phyloP scores from a whole-genome alignment of 2,329 filamentous ascomycete genomes.

The Colletotrichum sp. region DNA sequence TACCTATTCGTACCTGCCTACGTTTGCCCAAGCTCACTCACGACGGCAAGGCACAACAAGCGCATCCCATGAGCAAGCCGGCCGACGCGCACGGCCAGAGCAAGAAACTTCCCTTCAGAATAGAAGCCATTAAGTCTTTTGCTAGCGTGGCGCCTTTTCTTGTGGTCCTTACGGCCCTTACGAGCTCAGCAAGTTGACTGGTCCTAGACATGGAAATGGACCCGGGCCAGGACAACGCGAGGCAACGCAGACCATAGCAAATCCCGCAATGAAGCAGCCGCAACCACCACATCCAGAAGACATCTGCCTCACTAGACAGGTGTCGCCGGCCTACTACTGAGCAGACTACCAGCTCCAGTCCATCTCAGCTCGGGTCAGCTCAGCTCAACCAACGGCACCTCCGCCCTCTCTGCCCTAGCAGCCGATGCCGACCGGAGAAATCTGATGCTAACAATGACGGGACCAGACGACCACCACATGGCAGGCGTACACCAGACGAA shows the following conservation, averaged over 20 bases:
- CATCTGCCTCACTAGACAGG: background rate
- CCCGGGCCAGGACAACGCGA: background rate
- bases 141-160: background rate
- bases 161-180: background rate
- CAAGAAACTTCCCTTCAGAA: background rate
- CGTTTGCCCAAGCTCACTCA: background rate
- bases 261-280: background rate
- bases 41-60: background rate
- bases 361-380: background rate
- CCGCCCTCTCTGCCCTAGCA: background rate
- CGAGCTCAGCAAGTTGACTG: background rate
- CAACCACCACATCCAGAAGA: background rate
- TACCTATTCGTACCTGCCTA: background rate
- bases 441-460: background rate
- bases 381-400: slow-evolving; percentile 2
- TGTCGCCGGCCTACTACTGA: background rate
- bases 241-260: background rate
- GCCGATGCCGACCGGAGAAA: background rate
- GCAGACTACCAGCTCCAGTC: background rate
- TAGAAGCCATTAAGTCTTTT: background rate
- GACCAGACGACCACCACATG: slow-evolving; percentile 16
- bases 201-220: background rate
- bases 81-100: background rate
- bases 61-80: background rate
- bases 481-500: slow-evolving; percentile 13